Percentiles rank a stretch among this genome's conserved stretches.
Conservation (phyloP, 495 filamentous ascomycete species). For the Penicillium pulvis region DNA sequence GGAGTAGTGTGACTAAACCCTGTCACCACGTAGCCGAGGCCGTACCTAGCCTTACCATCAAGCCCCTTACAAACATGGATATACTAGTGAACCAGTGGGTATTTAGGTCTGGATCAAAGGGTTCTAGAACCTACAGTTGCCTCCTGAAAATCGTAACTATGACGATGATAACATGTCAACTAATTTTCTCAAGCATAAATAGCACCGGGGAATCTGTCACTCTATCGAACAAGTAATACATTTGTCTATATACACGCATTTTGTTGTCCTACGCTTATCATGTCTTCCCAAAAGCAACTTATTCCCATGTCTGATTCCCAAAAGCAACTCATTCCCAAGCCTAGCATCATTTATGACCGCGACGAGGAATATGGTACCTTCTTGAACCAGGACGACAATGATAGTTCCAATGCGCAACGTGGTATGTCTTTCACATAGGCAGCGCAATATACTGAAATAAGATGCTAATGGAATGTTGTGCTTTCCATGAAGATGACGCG, state of each 20-base stretch:
- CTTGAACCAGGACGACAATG: not conserved
- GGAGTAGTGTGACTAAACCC: not conserved
- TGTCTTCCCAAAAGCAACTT: not conserved
- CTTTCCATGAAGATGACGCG: conserved; percentile 13
- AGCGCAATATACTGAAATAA: too few species aligned
- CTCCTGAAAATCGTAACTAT: not conserved
- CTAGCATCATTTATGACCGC: not conserved
- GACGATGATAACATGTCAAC: not conserved
- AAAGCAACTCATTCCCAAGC: not conserved
- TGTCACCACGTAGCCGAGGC: not conserved
- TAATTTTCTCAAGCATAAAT: not conserved
- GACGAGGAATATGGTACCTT: not conserved
- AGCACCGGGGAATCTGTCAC: not conserved
- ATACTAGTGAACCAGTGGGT: not conserved
- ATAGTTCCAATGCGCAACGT: not conserved
- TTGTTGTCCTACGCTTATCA: not conserved
- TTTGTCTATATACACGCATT: too few species aligned
- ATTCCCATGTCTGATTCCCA: not conserved
- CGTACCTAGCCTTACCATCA: too few species aligned
- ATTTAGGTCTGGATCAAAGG: not conserved
- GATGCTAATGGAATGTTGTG: conserved; percentile 2
- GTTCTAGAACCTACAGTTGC: not conserved
- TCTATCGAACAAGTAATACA: too few species aligned
- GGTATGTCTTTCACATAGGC: not conserved
- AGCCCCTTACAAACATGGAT: too few species aligned